These are phyloP conservation scores for Cytospora mali DNA, from an alignment of 2,329 filamentous ascomycete species.

Conservation along the genomic window DNA sequence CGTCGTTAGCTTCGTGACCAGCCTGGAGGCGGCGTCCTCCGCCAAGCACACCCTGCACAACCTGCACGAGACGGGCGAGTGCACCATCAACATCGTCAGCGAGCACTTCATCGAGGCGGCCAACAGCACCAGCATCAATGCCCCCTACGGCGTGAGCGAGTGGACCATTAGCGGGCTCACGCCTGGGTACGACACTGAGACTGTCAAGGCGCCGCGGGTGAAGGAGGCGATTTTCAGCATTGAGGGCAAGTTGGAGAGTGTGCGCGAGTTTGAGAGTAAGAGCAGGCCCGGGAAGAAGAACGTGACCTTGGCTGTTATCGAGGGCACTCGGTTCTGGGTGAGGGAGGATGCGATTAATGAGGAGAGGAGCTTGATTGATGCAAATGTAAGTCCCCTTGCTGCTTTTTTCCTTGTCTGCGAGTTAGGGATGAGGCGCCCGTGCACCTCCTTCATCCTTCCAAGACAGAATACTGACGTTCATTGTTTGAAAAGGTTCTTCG, in stretches of 20 bases:
- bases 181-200: conserved; percentile 62
- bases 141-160: conserved; percentile 75
- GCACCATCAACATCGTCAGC: conserved; percentile 83
- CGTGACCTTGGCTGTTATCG: conserved; percentile 73
- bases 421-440: conserved; percentile 9
- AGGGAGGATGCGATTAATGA: conserved; percentile 85
- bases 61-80: conserved; percentile 69
- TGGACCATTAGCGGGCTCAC: conserved; percentile 80
- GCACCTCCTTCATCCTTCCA: background rate
- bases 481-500: conserved; percentile 58
- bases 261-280: conserved; percentile 76
- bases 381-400: conserved; percentile 52
- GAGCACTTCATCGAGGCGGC: conserved; percentile 87
- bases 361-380: conserved; percentile 73
- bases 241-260: conserved; percentile 77
- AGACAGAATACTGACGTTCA: background rate
- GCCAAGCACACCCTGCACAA: conserved; percentile 80
- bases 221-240: conserved; percentile 81
- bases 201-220: conserved; percentile 73
- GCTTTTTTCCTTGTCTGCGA: conserved; percentile 18
- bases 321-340: conserved; percentile 87
- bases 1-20: conserved; percentile 53
- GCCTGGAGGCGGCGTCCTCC: conserved; percentile 52
- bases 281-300: conserved; percentile 73
- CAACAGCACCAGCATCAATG: conserved; percentile 77